A percentile compares a stretch with the other conserved stretches of the same genome.
Conservation (phyloP, 2,329 filamentous ascomycete genomes). For the Neonectria sp. region DNA sequence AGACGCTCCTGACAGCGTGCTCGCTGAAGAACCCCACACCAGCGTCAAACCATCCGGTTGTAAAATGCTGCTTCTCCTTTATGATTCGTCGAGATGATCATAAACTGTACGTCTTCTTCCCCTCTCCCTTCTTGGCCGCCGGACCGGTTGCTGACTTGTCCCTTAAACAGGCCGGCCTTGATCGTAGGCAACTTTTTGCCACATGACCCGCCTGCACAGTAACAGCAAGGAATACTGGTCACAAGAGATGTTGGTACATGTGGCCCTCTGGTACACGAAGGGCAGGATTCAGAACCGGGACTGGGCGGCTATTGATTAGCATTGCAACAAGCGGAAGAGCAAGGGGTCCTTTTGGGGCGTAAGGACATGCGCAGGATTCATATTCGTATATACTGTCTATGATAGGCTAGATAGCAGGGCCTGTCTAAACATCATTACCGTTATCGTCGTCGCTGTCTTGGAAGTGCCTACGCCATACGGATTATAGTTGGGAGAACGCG, state of each 20-base stretch:
- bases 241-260: conserved; percentile 22
- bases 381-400: conserved; percentile 39
- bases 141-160: conserved; percentile 49
- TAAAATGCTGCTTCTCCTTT: conserved; percentile 98
- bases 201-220: conserved; percentile 72
- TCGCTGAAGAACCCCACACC: conserved; percentile 86
- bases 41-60: conserved; percentile 77
- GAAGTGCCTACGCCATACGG: neutral
- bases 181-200: conserved; percentile 98
- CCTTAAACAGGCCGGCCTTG: conserved; percentile 79
- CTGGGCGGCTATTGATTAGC: conserved; percentile 12
- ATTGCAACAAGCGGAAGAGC: conserved; percentile 22
- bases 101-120: conserved; percentile 81
- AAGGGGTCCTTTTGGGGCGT: conserved; percentile 35
- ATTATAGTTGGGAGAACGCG: conserved; percentile 21
- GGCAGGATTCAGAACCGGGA: conserved; percentile 10
- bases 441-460: conserved; percentile 1
- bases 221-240: conserved; percentile 20
- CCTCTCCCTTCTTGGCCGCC: neutral
- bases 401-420: conserved; percentile 36
- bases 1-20: conserved; percentile 95
- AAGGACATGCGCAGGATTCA: conserved; percentile 32
- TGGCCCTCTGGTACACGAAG: conserved; percentile 11
- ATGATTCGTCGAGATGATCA: conserved; percentile 95
- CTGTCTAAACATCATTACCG: conserved; percentile 20